Base-by-base conservation (phyloP, 192 early-diverging fungal genomes). In the Backusella tarrabulga region DNA sequence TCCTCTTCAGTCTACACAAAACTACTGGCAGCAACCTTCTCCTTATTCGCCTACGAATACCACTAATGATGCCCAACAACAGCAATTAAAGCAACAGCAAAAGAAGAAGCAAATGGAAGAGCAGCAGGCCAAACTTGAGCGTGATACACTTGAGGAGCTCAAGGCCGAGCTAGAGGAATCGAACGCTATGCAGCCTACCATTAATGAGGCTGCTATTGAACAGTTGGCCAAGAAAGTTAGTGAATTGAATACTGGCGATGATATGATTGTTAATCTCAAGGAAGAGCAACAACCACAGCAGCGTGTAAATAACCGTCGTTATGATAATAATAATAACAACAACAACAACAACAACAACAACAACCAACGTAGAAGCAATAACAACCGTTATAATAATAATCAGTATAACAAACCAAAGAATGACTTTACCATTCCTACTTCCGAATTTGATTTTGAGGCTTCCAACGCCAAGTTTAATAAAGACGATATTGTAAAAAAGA, bases 381-480 rank as follows among this genome's bases (percentile, higher is more conserved):
- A 34, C 32, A 36, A 46, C 50, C 71, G 50, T 73, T 54, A 46
- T 50, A 46, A 34, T 23, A 46, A 56, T 26, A 52, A 56, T 50
- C 41, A 32, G 29, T 66, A 42, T 23, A 34, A 19, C 23, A 44
- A 72, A 32, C n/a, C 67, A 32, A 75, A 75, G 56, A 60, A 42
- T 29, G 63, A 67, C 21, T 66, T 75, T 34, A 42, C 40, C 32
- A 72, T 79, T 72, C 95, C 95, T 42, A 85, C 91, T 74, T 92
- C 90, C 1, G 97, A 98, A 75, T 99, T 96, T 86, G 97, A 99
- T 81, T 99, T 99, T 86, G 95, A 98, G 81, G 87, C 91, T 6
- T 88, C 95, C n/a, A 98, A 98, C 78, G 94, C 95, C 32, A 98
- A 76, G 41, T 52, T 68, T 23, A 36, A 76, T 34, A 46, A 66